Evolutionary conservation across 768 basidiomycete species (phyloP).

Genomic region (Suillus hirtellus): DNA sequence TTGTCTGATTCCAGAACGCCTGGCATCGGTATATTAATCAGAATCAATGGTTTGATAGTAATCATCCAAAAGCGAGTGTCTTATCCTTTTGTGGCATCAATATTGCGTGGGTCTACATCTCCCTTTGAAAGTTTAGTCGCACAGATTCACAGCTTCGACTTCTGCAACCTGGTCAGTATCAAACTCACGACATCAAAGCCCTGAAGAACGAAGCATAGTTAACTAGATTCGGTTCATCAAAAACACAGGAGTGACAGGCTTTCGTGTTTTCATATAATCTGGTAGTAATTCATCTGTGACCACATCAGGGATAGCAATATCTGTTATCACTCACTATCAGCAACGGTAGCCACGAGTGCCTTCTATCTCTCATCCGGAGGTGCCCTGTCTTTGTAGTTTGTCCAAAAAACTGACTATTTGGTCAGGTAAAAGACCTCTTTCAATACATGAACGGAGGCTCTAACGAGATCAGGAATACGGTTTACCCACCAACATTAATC

Average conservation of each 20-base stretch:
- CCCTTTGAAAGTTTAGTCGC: neutral
- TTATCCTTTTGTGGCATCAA: neutral
- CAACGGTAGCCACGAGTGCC: neutral
- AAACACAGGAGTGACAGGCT: neutral
- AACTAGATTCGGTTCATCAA: neutral
- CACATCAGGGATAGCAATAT: neutral
- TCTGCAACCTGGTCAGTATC: neutral
- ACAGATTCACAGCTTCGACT: neutral
- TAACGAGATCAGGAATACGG: neutral
- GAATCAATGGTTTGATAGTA: neutral
- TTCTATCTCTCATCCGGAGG: conserved; percentile 5
- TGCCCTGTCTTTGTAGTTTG: conserved; percentile 1
- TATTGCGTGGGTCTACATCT: neutral
- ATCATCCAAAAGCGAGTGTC: neutral
- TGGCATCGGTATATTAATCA: neutral
- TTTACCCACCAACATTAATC: neutral
- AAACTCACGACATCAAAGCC: neutral
- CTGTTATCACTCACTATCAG: neutral
- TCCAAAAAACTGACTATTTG: too few relatives aligned
- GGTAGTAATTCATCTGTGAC: neutral
- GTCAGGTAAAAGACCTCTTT: conserved; percentile 4
- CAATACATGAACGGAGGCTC: conserved; percentile 1
- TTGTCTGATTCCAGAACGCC: neutral
- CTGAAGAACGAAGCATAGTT: neutral
- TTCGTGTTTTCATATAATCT: neutral